Evolutionary conservation across 805 yeast genomes (phyloP).

Genomic region (Kodamaea restingae): DNA sequence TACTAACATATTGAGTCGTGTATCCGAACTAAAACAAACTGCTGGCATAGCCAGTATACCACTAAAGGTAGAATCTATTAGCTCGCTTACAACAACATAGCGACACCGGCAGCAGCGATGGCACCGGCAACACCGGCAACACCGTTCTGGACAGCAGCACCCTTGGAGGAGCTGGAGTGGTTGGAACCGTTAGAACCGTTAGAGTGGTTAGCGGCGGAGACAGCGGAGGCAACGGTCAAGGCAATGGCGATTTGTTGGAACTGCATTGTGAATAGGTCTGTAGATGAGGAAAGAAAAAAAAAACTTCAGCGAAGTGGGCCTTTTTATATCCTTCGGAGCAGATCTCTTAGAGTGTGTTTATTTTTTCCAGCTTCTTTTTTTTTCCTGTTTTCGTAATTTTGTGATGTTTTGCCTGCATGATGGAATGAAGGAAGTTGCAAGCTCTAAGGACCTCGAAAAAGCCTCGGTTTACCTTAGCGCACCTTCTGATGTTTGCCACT

Average conservation of each 20-base stretch:
- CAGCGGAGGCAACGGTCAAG: constrained; percentile 27
- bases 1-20: constrained; percentile 2
- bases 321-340: constrained; percentile 2
- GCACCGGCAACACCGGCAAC: constrained; percentile 28
- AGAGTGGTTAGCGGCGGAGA: constrained; percentile 24
- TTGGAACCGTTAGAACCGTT: constrained; percentile 15
- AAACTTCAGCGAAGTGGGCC: constrained; percentile 1
- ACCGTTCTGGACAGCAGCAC: constrained; percentile 25
- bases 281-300: constrained; percentile 1
- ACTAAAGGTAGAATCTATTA: constrained; percentile 2
- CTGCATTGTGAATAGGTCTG: constrained; percentile 19
- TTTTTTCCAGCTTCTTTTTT: background rate
- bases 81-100: constrained; percentile 26
- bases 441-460: background rate
- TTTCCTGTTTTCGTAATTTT: background rate
- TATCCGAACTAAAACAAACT: constrained; percentile 6
- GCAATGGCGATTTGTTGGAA: constrained; percentile 26
- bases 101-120: constrained; percentile 27
- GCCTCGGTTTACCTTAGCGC: too few relatives aligned
- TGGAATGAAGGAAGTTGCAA: background rate
- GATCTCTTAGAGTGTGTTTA: constrained; percentile 2
- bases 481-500: too few relatives aligned
- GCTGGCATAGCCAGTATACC: constrained; percentile 5
- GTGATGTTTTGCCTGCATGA: too few relatives aligned
- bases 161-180: constrained; percentile 16